phyloP scores from a whole-genome alignment of 2,329 filamentous ascomycete species.

The Fusarium xyrophilum region DNA sequence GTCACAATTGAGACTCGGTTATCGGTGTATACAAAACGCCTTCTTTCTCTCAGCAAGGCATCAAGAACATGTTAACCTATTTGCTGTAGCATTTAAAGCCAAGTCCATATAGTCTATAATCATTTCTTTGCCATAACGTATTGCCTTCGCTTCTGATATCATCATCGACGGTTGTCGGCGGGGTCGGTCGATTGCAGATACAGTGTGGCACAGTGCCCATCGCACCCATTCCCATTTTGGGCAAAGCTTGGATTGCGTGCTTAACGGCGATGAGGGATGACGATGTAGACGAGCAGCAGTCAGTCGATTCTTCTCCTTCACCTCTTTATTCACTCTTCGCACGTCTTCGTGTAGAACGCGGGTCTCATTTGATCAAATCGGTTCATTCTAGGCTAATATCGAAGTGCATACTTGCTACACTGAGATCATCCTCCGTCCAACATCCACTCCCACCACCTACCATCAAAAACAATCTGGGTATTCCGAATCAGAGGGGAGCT shows the following conservation, averaged over 20 bases:
- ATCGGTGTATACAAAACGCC: conserved; percentile 1
- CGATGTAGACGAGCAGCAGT: conserved; percentile 14
- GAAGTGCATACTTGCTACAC: conserved; percentile 10
- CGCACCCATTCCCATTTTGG: conserved; percentile 8
- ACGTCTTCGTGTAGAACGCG: conserved; percentile 22
- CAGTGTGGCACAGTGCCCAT: conserved; percentile 12
- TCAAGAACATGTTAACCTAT: background rate
- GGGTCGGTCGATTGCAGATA: conserved; percentile 22
- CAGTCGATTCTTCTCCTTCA: conserved; percentile 26
- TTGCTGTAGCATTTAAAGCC: too few relatives aligned
- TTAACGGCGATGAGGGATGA: conserved; percentile 10
- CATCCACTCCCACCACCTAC: background rate
- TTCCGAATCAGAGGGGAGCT: conserved; percentile 4
- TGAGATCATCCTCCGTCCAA: background rate
- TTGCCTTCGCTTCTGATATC: background rate
- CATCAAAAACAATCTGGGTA: conserved; percentile 10
- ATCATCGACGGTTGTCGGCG: conserved; percentile 13
- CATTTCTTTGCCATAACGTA: background rate
- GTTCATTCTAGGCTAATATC: conserved; percentile 32
- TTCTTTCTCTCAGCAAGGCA: too few relatives aligned
- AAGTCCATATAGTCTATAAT: background rate
- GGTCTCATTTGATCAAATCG: conserved; percentile 22
- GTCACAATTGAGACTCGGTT: conserved; percentile 7
- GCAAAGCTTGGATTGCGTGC: conserved; percentile 33
- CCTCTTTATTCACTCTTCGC: conserved; percentile 21